Base-by-base conservation (phyloP, 192 early-diverging fungal genomes). In the Coemansia sp. region DNA sequence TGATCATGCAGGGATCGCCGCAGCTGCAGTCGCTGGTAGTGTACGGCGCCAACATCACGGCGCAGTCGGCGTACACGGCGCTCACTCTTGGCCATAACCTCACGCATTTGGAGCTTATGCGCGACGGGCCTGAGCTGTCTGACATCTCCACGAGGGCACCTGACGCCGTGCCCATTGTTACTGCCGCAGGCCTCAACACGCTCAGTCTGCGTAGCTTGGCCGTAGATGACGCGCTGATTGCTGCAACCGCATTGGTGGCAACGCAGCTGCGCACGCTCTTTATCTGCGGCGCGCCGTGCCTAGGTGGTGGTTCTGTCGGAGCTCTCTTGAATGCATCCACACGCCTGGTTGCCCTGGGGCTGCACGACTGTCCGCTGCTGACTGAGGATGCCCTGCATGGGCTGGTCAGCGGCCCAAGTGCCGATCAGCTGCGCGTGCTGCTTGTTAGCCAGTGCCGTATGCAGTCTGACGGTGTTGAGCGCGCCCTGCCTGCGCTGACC, bases 391-490 rank as follows among this genome's bases (percentile, higher is more conserved):
- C 70, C 17, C 50, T 78, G 5, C 15, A 53, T 9, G 66, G 69
- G 4, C 55, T 78, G 36, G 62, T 63, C 4, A 50, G 44, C 17
- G 59, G 75, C 14, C 66, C 62, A 10, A 78, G 75, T 26, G 75
- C 70, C 1, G 19, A n/a, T 3, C 40, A 47, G 10, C 58, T 78
- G 25, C 69, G 57, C 17, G 66, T 68, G 8, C 61, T 78, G 17
- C 20, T 72, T 4, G 61, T 78, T 2, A 34, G 63, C 22, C 61
- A 66, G 55, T 78, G 75, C 42, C 65, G 57, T 14, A 59, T 78
- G 69, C 75, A 78, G 59, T 78, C 75, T 15, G 75, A 72, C 4
- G 75, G 66, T 37, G 19, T 72, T 22, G 75, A 78, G 60, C 53
- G 65, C 31, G 62, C 59, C 21, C 50, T 78, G 17, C 44, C 75